These are phyloP conservation scores for Colletotrichum tabaci DNA, from an alignment of 2,329 filamentous ascomycete species.

Conservation along the genomic window DNA sequence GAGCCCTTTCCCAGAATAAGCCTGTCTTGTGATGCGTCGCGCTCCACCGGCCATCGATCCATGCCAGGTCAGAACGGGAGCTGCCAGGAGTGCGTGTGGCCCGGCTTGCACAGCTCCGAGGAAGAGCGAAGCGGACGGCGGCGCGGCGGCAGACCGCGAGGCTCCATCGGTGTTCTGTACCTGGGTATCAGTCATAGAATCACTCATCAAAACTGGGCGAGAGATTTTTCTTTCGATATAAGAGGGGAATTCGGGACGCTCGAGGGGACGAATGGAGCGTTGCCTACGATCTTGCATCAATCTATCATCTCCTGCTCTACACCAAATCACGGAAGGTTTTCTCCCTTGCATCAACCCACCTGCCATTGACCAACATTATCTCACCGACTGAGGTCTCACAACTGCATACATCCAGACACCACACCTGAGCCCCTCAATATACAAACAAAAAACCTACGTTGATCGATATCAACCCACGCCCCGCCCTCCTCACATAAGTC, in stretches of 20 bases:
- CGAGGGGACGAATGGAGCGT: not conserved
- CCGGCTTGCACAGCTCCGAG: constrained; percentile 23
- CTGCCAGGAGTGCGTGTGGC: not conserved
- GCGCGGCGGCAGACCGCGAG: not conserved
- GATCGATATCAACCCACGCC: not conserved
- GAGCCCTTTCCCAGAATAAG: constrained; percentile 22
- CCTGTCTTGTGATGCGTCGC: constrained; percentile 9
- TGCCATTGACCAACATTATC: constrained; percentile 2
- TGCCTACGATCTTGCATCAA: not conserved
- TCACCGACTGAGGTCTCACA: constrained; percentile 17
- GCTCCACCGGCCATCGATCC: constrained; percentile 30
- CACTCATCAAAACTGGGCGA: constrained; percentile 3
- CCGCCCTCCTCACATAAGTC: not conserved
- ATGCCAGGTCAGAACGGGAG: constrained; percentile 36
- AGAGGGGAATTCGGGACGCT: not conserved
- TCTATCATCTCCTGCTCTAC: not conserved
- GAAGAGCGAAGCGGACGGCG: constrained; percentile 10
- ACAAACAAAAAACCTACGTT: not conserved
- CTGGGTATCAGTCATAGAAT: constrained; percentile 20
- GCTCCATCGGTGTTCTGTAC: constrained; percentile 11
- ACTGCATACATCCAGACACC: not conserved
- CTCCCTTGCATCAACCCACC: not conserved
- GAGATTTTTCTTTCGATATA: not conserved
- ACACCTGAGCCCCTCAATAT: not conserved
- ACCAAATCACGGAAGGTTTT: not conserved